Evolutionary conservation across 805 yeast genomes (phyloP).

Genomic region (Komagataella phaffii): DNA sequence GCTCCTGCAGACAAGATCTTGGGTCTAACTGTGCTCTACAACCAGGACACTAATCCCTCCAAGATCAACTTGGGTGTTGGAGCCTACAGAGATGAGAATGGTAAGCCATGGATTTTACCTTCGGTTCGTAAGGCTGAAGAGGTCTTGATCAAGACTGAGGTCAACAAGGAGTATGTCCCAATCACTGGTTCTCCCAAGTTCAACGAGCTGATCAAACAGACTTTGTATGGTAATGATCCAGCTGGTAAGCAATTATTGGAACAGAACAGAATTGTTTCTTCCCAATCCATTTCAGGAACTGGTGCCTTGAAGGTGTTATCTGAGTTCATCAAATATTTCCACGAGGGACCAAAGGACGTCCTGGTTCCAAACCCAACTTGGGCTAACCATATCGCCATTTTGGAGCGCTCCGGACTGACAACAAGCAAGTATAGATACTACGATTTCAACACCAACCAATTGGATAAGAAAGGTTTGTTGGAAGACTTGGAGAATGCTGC

Average conservation of each 20-base stretch:
- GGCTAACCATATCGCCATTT: constrained; percentile 85
- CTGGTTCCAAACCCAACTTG: constrained; percentile 83
- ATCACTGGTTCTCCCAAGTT: constrained; percentile 68
- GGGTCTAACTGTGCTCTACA: constrained; percentile 66
- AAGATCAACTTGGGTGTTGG: constrained; percentile 68
- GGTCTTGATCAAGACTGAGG: constrained; percentile 27
- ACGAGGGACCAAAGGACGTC: constrained; percentile 33
- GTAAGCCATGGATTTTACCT: constrained; percentile 83
- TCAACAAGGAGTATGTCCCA: constrained; percentile 77
- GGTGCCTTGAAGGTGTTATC: constrained; percentile 85
- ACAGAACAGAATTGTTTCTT: constrained; percentile 58
- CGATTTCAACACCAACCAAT: constrained; percentile 41
- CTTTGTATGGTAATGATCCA: constrained; percentile 57
- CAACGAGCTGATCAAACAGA: constrained; percentile 51
- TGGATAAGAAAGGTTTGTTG: constrained; percentile 55
- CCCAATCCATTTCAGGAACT: constrained; percentile 91
- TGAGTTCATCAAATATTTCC: constrained; percentile 56
- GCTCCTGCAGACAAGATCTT: constrained; percentile 84
- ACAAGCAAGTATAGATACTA: constrained; percentile 60
- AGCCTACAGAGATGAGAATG: constrained; percentile 83
- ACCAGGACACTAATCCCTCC: constrained; percentile 43
- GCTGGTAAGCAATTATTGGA: constrained; percentile 41
- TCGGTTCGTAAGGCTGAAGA: constrained; percentile 56
- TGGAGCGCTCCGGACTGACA: constrained; percentile 56
- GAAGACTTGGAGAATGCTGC: constrained; percentile 41